Evolutionary conservation across 192 early-diverging fungal species (phyloP).

Genomic region (Dimargaris verticillata): DNA sequence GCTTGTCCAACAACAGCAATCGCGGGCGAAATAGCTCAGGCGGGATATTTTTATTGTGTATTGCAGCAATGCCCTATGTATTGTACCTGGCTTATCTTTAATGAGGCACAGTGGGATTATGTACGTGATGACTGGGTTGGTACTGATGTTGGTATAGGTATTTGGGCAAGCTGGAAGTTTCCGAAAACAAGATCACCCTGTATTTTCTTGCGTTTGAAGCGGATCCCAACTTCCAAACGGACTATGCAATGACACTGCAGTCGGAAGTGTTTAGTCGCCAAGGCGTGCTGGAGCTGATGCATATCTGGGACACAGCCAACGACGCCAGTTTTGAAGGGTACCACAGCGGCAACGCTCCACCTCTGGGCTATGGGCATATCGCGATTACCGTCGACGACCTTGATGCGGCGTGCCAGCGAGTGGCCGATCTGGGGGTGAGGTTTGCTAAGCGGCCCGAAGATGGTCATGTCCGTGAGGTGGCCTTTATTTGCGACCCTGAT

Average conservation of each 20-base stretch:
- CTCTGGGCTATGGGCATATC: constrained; percentile 67
- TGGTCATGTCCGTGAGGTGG: constrained; percentile 66
- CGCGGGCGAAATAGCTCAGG: too few relatives aligned
- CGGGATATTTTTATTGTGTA: too few relatives aligned
- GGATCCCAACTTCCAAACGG: constrained; percentile 15
- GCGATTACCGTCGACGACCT: constrained; percentile 62
- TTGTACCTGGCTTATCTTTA: too few relatives aligned
- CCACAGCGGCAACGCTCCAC: constrained; percentile 51
- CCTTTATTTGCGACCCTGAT: constrained; percentile 70
- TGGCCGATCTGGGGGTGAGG: constrained; percentile 48
- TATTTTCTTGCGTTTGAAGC: constrained; percentile 57
- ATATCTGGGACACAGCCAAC: constrained; percentile 65
- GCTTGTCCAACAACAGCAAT: too few relatives aligned
- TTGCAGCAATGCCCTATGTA: too few relatives aligned
- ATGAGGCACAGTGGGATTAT: too few relatives aligned
- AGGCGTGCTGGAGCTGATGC: constrained; percentile 67
- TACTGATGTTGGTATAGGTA: too few relatives aligned
- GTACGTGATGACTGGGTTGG: too few relatives aligned
- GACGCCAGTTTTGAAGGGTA: constrained; percentile 40
- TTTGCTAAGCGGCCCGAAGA: constrained; percentile 58
- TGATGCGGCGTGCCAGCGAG: constrained; percentile 54
- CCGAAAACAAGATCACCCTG: constrained; percentile 35
- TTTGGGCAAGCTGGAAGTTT: constrained; percentile 19
- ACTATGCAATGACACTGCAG: constrained; percentile 10
- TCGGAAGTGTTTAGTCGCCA: constrained; percentile 38